Percentiles rank a stretch among this genome's conserved stretches.
phyloP scores from a whole-genome alignment of 768 basidiomycete genomes.

The Amanita polypyramis region DNA sequence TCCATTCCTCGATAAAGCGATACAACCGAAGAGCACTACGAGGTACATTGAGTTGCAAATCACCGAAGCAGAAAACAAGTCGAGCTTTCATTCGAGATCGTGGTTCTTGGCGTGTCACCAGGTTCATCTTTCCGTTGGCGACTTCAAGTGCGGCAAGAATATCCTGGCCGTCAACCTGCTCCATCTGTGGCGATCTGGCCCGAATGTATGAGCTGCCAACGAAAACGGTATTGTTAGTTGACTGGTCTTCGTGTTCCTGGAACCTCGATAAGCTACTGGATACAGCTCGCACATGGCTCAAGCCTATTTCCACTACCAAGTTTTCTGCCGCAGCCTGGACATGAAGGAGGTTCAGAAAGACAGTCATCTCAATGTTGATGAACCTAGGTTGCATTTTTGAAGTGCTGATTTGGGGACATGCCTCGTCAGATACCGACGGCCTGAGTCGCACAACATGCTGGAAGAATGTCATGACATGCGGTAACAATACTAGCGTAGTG shows the following conservation, averaged over 20 bases:
- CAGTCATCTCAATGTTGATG: conserved; percentile 24
- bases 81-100: conserved; percentile 27
- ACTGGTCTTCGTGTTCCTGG: conserved; percentile 22
- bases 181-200: conserved; percentile 41
- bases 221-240: conserved; percentile 35
- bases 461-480: conserved; percentile 50
- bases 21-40: conserved; percentile 75
- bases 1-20: conserved; percentile 76
- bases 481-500: conserved; percentile 33
- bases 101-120: conserved; percentile 36
- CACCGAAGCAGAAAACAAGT: conserved; percentile 32
- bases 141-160: conserved; percentile 54
- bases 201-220: conserved; percentile 47
- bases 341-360: conserved; percentile 32
- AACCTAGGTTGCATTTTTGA: conserved; percentile 12
- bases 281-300: conserved; percentile 27
- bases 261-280: conserved; percentile 22
- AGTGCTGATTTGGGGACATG: conserved; percentile 2
- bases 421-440: conserved; percentile 15
- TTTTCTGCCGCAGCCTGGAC: conserved; percentile 65
- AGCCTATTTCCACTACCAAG: conserved; percentile 50
- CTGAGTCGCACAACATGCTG: conserved; percentile 44
- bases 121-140: conserved; percentile 32
- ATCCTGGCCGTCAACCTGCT: conserved; percentile 34
- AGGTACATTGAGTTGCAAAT: conserved; percentile 51